Evolutionary conservation across 2,329 filamentous ascomycete species (phyloP), one percentile per base, ranked within the genome.

Genomic region (Periglandula ipomoeae): DNA sequence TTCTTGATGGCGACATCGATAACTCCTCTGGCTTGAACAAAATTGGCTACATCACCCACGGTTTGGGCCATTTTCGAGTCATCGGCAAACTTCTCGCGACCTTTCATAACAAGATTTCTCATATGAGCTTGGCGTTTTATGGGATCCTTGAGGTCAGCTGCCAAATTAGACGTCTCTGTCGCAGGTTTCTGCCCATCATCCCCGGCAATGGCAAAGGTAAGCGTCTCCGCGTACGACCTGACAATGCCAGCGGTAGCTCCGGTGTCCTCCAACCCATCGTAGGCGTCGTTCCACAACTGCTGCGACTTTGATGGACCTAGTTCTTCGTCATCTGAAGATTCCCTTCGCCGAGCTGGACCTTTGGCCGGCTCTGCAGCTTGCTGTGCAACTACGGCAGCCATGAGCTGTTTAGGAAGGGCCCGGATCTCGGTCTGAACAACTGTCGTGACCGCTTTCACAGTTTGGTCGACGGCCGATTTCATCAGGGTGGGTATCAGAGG

Each of bases 121-220:
- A 52, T 52, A 30, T 52, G 50, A n/a, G 50, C 44, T 40, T 52
- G 47, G 22, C 50, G 50, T 15, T 52, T 52, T 10, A 47, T 35
- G 11, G 50, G 47, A 46, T 52, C 50, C 23, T 37, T 50, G 34
- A 52, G 27, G 23, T 52, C 47, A 24, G 41, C 40, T 20, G 44
- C 40, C 27, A 52, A n/a, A 19, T 20, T 39, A 26, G 44, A 44
- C 27, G 34, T 39, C 17, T 22, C 24, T 5, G 20, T 22, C 11
- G 11, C 37, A 5, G 32, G 30, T 11, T 39, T 39, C 35, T 47
- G 44, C 13, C 22, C 47, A 30, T 50, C 44, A 8, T 49, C 27
- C 24, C 50, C 50, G 17, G 44, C 41, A 47, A 52, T 52, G 27
- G 47, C 50, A 45, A 47, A 44, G 13, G 47, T 50, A 44, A 52